Base-by-base conservation (phyloP, 176 grass and related monocot genomes). In the Zoysia pacifica region DNA sequence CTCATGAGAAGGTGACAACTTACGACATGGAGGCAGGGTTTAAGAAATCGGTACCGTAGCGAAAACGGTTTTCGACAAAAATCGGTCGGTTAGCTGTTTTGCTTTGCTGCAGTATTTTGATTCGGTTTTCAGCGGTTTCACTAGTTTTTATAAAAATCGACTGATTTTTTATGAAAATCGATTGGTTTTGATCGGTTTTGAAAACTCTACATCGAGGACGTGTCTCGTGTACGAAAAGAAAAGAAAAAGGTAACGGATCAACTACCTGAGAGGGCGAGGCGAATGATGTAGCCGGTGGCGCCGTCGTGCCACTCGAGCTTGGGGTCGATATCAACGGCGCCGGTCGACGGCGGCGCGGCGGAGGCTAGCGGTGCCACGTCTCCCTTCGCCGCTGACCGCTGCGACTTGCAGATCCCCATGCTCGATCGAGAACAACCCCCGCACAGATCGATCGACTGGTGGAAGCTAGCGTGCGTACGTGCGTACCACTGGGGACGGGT, bases 191-290 rank as follows among this genome's bases (percentile, higher is more conserved):
- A 28, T 0, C 28, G 0, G 28, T 28, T 28, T 28, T 28, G 0
- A 28, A 28, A 28, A 28, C 28, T 0, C 28, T 28, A 28, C 28
- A 28, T 28, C 0, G 28, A 28, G 28, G 28, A 28, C 28, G 28
- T 28, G 28, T 28, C 28, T 28, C 28, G 0, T 28, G 28, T 28
- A 28, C 0, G 28, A 28, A 28, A 0, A 28, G 28, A 28, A 6
- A 55, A 55, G 5, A 4, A 6, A 6, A 6, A 1, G 6, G 18
- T 5, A n/a, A 18, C 8, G 8, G 45, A 47, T 47, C 45, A 7
- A n/a, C 48, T 94, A 94, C 92, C 89, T 80, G 89, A 75, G 83
- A 97, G 83, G 40, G 39, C 58, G 70, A 93, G 13, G 69, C 65
- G 69, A 48, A 90, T 11, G 49, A 83, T 36, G 74, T 69, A 77